These are phyloP conservation scores for Collybia nuda DNA, from an alignment of 768 basidiomycete species.

Conservation along the genomic window DNA sequence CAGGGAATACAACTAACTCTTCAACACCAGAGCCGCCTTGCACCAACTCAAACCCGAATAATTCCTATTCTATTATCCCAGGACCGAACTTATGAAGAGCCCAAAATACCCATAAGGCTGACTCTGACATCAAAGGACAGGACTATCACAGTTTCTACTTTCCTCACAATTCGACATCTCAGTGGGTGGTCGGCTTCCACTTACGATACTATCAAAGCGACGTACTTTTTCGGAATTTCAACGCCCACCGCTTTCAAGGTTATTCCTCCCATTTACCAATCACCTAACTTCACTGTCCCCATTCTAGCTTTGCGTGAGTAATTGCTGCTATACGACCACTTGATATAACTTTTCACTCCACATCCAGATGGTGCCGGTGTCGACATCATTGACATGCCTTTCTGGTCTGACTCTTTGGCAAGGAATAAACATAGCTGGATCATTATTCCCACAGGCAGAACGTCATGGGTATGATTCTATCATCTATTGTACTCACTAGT, in stretches of 20 bases:
- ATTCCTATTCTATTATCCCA: constrained; percentile 54
- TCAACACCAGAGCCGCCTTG: constrained; percentile 36
- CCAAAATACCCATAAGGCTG: constrained; percentile 37
- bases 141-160: constrained; percentile 26
- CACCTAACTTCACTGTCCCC: no score
- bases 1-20: constrained; percentile 31
- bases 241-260: constrained; percentile 59
- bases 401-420: constrained; percentile 67
- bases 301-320: constrained; percentile 66
- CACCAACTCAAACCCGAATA: constrained; percentile 62
- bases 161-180: constrained; percentile 46
- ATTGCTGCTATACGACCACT: not conserved
- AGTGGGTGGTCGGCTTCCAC: constrained; percentile 35
- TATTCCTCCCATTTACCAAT: constrained; percentile 44
- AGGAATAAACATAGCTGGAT: constrained; percentile 67
- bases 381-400: constrained; percentile 51
- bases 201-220: constrained; percentile 44
- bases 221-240: constrained; percentile 56
- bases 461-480: constrained; percentile 63
- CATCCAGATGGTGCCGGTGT: constrained; percentile 83
- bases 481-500: not conserved
- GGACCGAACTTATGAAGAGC: constrained; percentile 28
- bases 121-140: constrained; percentile 27
- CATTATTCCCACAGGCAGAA: constrained; percentile 79
- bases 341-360: not conserved